Evolutionary conservation across 2,329 filamentous ascomycete species (phyloP).

Genomic region (Trichoderma citrinoviride): DNA sequence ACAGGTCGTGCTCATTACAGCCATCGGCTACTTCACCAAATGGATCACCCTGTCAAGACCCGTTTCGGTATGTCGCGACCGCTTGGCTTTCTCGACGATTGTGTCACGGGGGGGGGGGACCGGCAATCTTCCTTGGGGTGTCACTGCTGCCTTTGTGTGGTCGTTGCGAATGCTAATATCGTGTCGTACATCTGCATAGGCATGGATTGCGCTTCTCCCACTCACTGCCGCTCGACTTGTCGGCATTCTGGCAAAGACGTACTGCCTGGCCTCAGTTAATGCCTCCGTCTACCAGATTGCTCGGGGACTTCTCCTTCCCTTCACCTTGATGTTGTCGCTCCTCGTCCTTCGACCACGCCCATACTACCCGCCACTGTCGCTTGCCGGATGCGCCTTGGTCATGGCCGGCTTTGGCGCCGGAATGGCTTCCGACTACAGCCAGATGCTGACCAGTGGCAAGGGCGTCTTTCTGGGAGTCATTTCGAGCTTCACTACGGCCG

Average conservation of each 20-base stretch:
- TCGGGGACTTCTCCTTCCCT: constrained; percentile 8
- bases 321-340: constrained; percentile 4
- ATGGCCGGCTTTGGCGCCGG: constrained; percentile 15
- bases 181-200: neutral
- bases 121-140: neutral
- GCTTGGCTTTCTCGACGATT: neutral
- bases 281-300: constrained; percentile 17
- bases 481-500: constrained; percentile 13
- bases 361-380: constrained; percentile 6
- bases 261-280: constrained; percentile 15
- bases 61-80: constrained; percentile 1
- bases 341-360: constrained; percentile 14
- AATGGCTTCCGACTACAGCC: constrained; percentile 16
- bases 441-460: constrained; percentile 15
- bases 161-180: neutral
- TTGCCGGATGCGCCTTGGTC: constrained; percentile 8
- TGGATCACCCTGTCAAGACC: constrained; percentile 14
- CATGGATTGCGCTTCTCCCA: constrained; percentile 17
- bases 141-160: neutral
- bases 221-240: constrained; percentile 14
- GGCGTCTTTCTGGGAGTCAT: constrained; percentile 13
- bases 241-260: constrained; percentile 17
- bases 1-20: constrained; percentile 5
- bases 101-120: neutral
- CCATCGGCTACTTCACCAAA: constrained; percentile 14